A percentile compares a stretch with the other conserved stretches of the same genome.
Conservation (phyloP, 2,329 filamentous ascomycete genomes). For the Fusarium poae region DNA sequence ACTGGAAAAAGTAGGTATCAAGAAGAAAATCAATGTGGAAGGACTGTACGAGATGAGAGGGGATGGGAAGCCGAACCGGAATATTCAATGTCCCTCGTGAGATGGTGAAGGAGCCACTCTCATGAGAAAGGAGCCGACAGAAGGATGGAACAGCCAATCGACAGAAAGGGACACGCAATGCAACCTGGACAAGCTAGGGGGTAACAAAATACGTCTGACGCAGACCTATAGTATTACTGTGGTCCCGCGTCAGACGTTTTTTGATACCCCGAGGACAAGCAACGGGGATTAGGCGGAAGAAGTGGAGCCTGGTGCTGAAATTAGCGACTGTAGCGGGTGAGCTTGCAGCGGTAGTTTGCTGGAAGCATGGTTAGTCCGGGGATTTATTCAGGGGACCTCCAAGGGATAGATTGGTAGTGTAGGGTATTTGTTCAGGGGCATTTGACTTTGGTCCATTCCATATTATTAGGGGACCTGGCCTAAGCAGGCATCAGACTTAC, state of each 20-base stretch:
- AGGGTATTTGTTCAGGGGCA: constrained; percentile 32
- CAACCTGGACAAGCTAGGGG: constrained; percentile 38
- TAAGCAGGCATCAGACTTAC: neutral
- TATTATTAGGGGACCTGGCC: constrained; percentile 18
- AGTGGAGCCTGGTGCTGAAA: constrained; percentile 35
- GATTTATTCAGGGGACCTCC: constrained; percentile 34
- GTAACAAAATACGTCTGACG: no score
- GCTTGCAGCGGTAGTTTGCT: constrained; percentile 36
- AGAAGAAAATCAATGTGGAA: constrained; percentile 30
- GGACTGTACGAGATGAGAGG: constrained; percentile 43
- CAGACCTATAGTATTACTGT: no score
- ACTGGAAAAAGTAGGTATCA: constrained; percentile 17
- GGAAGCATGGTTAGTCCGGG: constrained; percentile 45
- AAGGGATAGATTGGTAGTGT: constrained; percentile 13
- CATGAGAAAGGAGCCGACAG: constrained; percentile 40
- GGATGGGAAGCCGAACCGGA: constrained; percentile 38
- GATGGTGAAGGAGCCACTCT: constrained; percentile 42
- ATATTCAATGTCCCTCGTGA: constrained; percentile 46
- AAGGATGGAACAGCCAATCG: constrained; percentile 21
- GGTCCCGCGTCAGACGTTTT: no score
- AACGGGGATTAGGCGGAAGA: constrained; percentile 24
- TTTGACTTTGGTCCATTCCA: neutral
- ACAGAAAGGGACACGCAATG: constrained; percentile 47
- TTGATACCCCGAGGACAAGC: no score
- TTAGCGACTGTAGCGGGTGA: constrained; percentile 36